Conservation (phyloP, 2,329 filamentous ascomycete genomes). For the Keithomyces neogunnii region DNA sequence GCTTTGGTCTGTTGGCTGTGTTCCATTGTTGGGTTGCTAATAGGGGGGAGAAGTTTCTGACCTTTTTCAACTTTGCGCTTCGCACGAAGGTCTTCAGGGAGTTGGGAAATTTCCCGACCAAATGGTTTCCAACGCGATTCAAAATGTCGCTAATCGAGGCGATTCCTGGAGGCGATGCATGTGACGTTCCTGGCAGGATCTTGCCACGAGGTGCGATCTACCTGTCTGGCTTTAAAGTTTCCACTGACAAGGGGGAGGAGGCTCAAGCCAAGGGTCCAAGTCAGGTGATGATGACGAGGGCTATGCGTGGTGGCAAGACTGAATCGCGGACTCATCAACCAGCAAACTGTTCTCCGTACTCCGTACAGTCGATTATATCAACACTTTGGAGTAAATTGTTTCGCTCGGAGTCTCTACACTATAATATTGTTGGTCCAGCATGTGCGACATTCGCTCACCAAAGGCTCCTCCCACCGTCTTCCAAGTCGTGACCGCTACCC, state of each 20-base stretch:
- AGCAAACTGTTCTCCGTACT: too few species aligned
- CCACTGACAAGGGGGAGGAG: background rate
- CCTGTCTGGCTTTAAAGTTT: slow-evolving; percentile 1
- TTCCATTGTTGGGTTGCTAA: background rate
- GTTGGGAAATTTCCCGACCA: background rate
- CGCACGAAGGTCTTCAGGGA: background rate
- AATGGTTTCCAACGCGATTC: background rate
- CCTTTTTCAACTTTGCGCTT: background rate
- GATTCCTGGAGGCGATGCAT: background rate
- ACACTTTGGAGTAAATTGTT: too few species aligned
- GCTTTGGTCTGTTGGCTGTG: background rate
- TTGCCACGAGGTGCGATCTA: background rate
- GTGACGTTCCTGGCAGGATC: background rate
- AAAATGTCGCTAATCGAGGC: background rate
- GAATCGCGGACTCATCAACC: background rate
- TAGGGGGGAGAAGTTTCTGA: background rate
- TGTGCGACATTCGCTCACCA: too few species aligned
- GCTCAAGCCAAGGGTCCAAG: slow-evolving; percentile 3
- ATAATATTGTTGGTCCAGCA: too few species aligned
- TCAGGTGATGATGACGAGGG: slow-evolving; percentile 7
- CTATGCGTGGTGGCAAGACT: background rate
- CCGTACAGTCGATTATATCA: too few species aligned
- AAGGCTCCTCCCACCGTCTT: too few species aligned
- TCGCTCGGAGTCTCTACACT: too few species aligned
- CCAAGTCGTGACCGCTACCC: background rate